Evolutionary conservation across 768 basidiomycete genomes (phyloP), one percentile per base, ranked within the genome.

Genomic region (Phaeolepiota aurea): DNA sequence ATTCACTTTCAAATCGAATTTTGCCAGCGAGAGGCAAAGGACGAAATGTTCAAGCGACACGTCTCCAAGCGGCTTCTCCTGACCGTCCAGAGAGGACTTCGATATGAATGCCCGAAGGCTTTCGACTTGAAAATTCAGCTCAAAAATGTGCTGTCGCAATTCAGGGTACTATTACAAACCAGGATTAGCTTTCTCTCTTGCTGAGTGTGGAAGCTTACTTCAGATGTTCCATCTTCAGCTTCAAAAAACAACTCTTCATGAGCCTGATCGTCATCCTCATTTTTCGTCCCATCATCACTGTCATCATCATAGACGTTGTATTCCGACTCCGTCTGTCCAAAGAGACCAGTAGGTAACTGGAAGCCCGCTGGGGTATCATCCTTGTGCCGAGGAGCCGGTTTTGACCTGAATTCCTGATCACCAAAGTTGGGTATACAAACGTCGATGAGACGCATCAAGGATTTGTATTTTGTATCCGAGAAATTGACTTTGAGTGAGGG

Each of bases 361-460:
- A 84, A 76, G 14, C 53, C 51, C 4, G 54, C 61, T 32, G 64
- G 42, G 22, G 59, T 50, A 16, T 53, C 51, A 49, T 34, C 48
- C 53, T 2, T 49, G 47, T 38, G 48, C 48, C 14, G 23, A 50
- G 9, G 33, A 20, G 9, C 43, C 36, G 34, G 43, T 39, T 9
- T 57, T 55, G 11, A 23, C 41, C 7, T 44, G 25, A 28, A 35
- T 51, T 57, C 20, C 16, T 63, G 68, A 18, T 74, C 66, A 32
- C 76, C 82, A 49, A 97, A 83, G 43, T 82, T 76, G 11, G 96
- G 96, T 28, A 98, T 81, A 20, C 82, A 78, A 19, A 92, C 81
- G 52, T 98, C 93, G 50, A 98, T 76, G 42, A 98, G 69, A 5
- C 88, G 79, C 87, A 99, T 90, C 32, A 98, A 62, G 1, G 82